phyloP scores from a whole-genome alignment of 2,329 filamentous ascomycete genomes.

The Cytospora schulzeri region DNA sequence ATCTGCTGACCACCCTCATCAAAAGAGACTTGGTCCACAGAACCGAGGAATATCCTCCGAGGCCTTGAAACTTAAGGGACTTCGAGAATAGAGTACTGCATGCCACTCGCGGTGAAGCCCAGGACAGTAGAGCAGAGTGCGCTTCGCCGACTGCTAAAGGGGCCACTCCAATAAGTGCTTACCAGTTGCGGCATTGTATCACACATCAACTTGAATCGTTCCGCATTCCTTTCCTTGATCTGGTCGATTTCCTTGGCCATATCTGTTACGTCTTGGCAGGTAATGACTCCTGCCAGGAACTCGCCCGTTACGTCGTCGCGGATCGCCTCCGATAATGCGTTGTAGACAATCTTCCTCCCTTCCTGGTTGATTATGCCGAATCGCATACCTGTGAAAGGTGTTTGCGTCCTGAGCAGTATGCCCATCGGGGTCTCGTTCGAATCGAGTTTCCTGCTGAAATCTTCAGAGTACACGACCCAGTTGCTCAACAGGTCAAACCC shows the following conservation, averaged over 20 bases:
- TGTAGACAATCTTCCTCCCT: slow-evolving; percentile 59
- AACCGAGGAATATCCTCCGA: slow-evolving; percentile 10
- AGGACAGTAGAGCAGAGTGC: neutral
- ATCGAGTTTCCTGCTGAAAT: slow-evolving; percentile 62
- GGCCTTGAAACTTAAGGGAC: slow-evolving; percentile 2
- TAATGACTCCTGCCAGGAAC: slow-evolving; percentile 72
- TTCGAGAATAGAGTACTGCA: neutral
- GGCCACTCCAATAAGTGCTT: slow-evolving; percentile 10
- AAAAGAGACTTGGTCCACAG: slow-evolving; percentile 9
- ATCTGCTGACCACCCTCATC: neutral
- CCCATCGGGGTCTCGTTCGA: slow-evolving; percentile 68
- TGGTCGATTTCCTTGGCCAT: slow-evolving; percentile 69
- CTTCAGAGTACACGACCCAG: slow-evolving; percentile 66
- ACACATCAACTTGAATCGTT: slow-evolving; percentile 74
- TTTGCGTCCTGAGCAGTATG: slow-evolving; percentile 62
- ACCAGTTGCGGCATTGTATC: slow-evolving; percentile 70
- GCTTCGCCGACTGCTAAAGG: slow-evolving; percentile 1
- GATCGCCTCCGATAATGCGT: slow-evolving; percentile 68
- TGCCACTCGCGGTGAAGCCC: neutral
- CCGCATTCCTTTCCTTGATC: slow-evolving; percentile 71
- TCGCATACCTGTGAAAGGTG: slow-evolving; percentile 59
- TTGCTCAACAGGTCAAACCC: slow-evolving; percentile 59
- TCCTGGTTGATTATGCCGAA: slow-evolving; percentile 64
- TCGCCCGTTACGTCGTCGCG: slow-evolving; percentile 68
- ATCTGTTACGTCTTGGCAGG: slow-evolving; percentile 71